Evolutionary conservation across 2,329 filamentous ascomycete genomes (phyloP), one percentile per base, ranked within the genome.

Genomic region (Leptosphaerulina australis): DNA sequence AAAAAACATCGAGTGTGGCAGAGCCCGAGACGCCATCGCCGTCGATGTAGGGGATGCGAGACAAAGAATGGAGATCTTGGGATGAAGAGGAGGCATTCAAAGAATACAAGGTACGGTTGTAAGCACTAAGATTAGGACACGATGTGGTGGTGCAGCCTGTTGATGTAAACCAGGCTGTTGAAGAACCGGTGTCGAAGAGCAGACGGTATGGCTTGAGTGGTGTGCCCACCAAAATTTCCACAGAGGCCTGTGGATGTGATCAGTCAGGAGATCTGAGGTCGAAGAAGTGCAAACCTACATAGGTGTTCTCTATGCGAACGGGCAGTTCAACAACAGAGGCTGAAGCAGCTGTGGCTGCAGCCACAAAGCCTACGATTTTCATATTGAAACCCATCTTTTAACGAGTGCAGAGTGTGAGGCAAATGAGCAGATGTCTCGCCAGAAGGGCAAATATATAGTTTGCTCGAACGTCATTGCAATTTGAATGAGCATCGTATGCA

Each of bases 151-250:
- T 62, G 53, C 58, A 62, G 30, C 49, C 36, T 5, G 46, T 55
- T n/a, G 44, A 54, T n/a, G 51, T 34, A 6, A 60, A 22, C 50
- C 54, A 62, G 4, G 41, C 26, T 5, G 58, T 47, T 4, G 56
- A 49, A 2, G 56, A 61, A 21, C 59, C 56, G 3, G 59, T 62
- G 33, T 62, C 59, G 44, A 62, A 58, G 5, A 56, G 11, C 5
- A 61, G 37, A 4, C 34, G 40, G 39, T 61, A 58, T 10, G 53
- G 45, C n/a, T 50, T 56, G 2, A 51, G 34, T 2, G 59, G 58
- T 20, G 58, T 59, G 18, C 59, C 56, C 20, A 34, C 21, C 1
- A 17, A 31, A 11, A 56, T 1, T 20, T 43, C 37, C 29, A 56
- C 54, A 3, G 54, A 51, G 25, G 29, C 15, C 39, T 50, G n/a